These are phyloP conservation scores for Gaultheria prostrata DNA, from an alignment of 148 eudicot species.

Conservation along the genomic window DNA sequence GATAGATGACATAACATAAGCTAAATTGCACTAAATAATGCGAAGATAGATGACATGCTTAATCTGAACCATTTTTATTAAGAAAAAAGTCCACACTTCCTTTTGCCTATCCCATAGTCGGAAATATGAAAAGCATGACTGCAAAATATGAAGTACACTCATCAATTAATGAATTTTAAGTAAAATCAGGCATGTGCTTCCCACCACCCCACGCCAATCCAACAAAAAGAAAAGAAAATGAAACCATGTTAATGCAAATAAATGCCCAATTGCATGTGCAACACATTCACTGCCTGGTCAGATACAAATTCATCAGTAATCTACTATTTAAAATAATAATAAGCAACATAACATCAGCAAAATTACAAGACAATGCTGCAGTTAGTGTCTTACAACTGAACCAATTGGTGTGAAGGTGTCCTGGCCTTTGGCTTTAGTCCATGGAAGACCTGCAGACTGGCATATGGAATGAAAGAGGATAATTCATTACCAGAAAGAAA, in stretches of 20 bases:
- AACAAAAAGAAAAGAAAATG: neutral
- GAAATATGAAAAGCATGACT: too few species aligned
- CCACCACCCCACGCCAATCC: too few species aligned
- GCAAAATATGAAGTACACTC: too few species aligned
- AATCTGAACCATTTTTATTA: too few species aligned
- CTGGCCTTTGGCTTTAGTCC: conserved; percentile 92
- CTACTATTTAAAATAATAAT: neutral
- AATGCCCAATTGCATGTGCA: neutral
- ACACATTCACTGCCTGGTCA: neutral
- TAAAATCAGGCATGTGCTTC: too few species aligned
- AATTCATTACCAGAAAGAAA: neutral
- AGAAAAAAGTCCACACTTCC: too few species aligned
- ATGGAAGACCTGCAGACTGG: conserved; percentile 96
- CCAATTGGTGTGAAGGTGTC: conserved; percentile 99
- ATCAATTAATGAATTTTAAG: too few species aligned
- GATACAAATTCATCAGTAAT: neutral
- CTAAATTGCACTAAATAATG: neutral
- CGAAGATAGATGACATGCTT: neutral
- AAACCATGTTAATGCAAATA: neutral
- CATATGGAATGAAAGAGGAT: conserved; percentile 12
- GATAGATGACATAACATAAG: neutral
- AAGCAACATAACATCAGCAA: neutral
- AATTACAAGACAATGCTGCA: neutral
- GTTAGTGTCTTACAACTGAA: conserved; percentile 53
- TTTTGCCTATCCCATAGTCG: too few species aligned